Conservation (phyloP, 345 rosid genomes). For the Heritiera fomes region DNA sequence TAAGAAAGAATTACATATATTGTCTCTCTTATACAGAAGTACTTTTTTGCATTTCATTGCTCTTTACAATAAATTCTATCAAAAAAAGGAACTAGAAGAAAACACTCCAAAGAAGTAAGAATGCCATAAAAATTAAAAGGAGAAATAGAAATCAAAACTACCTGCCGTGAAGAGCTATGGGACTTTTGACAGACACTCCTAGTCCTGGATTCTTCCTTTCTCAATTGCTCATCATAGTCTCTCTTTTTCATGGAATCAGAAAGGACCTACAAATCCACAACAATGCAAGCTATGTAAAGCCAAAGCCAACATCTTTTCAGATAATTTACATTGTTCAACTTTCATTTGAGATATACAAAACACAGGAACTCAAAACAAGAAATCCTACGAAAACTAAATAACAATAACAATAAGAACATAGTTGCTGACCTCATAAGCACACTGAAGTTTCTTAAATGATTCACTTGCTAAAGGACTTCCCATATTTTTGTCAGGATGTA, state of each 20-base stretch:
- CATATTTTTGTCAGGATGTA: conserved; percentile 99
- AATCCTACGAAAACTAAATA: background rate
- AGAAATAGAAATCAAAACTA: conserved; percentile 30
- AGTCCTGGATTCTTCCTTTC: conserved; percentile 74
- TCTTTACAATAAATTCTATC: background rate
- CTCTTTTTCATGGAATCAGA: conserved; percentile 82
- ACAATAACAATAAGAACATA: background rate
- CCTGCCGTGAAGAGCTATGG: conserved; percentile 59
- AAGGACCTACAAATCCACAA: conserved; percentile 59
- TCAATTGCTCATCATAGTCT: conserved; percentile 90
- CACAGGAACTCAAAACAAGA: conserved; percentile 11
- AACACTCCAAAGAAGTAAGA: background rate
- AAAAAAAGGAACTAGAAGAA: background rate
- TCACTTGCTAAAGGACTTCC: conserved; percentile 93
- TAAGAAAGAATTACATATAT: background rate
- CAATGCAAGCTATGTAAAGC: conserved; percentile 22
- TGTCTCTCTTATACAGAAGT: background rate
- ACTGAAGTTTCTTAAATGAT: conserved; percentile 95
- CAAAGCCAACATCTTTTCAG: conserved; percentile 6
- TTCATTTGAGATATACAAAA: conserved; percentile 5
- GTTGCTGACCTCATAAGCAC: conserved; percentile 85
- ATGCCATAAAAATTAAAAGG: background rate
- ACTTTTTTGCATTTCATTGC: background rate
- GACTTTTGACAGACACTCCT: conserved; percentile 73
- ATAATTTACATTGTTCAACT: background rate